phyloP scores from a whole-genome alignment of 768 basidiomycete genomes.

The Boletellus ananiceps region DNA sequence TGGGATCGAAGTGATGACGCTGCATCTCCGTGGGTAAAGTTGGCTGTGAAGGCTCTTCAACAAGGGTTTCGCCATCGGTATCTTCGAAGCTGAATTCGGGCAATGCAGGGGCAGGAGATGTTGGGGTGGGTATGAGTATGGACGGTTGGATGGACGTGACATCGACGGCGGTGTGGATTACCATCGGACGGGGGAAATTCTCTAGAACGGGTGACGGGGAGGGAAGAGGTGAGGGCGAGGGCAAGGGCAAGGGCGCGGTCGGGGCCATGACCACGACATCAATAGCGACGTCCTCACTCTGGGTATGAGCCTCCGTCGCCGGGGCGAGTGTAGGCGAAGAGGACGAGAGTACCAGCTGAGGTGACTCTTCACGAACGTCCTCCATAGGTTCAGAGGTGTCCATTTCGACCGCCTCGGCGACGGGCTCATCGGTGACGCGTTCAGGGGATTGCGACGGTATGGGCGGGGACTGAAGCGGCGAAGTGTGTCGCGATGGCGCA shows the following conservation, averaged over 20 bases:
- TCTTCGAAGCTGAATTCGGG: conserved; percentile 33
- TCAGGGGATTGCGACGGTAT: conserved; percentile 9
- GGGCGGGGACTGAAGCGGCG: conserved; percentile 11
- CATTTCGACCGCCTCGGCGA: conserved; percentile 10
- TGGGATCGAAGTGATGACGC: conserved; percentile 39
- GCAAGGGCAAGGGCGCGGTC: background rate
- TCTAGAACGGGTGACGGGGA: conserved; percentile 1
- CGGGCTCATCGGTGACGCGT: conserved; percentile 1
- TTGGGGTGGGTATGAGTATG: conserved; percentile 35
- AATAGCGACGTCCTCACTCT: background rate
- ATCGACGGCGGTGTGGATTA: conserved; percentile 27
- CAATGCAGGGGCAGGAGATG: conserved; percentile 30
- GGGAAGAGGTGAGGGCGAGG: background rate
- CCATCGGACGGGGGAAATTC: conserved; percentile 13
- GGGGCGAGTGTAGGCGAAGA: conserved; percentile 17
- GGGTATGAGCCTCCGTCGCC: background rate
- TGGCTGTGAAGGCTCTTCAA: conserved; percentile 16
- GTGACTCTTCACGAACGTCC: conserved; percentile 21
- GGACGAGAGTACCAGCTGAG: conserved; percentile 19
- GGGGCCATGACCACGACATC: background rate
- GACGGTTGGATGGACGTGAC: conserved; percentile 24
- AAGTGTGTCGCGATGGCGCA: conserved; percentile 15
- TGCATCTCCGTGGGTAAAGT: conserved; percentile 15
- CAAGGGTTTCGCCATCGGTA: conserved; percentile 21
- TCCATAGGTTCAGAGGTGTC: conserved; percentile 18